Evolutionary conservation across 495 filamentous ascomycete species (phyloP).

Genomic region (Neurospora sp.): DNA sequence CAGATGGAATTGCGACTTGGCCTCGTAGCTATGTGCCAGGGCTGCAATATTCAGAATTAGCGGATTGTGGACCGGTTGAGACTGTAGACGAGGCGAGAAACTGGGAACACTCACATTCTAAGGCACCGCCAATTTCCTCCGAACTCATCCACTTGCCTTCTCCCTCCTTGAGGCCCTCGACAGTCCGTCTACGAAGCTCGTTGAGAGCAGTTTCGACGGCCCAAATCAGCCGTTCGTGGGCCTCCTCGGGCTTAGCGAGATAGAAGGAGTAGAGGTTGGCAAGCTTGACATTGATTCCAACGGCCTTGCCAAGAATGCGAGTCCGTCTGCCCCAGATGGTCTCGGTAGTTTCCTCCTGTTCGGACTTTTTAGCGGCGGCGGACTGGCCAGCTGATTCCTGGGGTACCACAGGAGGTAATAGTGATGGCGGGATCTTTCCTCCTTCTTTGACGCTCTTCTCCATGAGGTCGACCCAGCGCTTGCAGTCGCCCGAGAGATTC

Average conservation of each 20-base stretch:
- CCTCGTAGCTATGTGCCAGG: conserved; percentile 62
- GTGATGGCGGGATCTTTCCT: neutral
- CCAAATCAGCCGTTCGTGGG: conserved; percentile 66
- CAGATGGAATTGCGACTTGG: conserved; percentile 59
- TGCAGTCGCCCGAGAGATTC: conserved; percentile 48
- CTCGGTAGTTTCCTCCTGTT: conserved; percentile 18
- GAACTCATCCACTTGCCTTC: conserved; percentile 68
- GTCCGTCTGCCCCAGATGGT: conserved; percentile 55
- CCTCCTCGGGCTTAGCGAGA: conserved; percentile 45
- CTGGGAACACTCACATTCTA: conserved; percentile 46
- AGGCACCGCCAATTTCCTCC: conserved; percentile 58
- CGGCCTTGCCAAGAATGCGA: conserved; percentile 58
- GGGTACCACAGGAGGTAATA: conserved; percentile 14
- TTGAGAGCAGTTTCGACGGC: conserved; percentile 70
- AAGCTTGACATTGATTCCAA: conserved; percentile 69
- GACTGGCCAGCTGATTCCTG: conserved; percentile 1
- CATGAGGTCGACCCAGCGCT: conserved; percentile 50
- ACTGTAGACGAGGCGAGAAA: neutral
- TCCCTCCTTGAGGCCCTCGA: conserved; percentile 49
- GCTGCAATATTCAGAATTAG: conserved; percentile 32
- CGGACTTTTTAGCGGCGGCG: conserved; percentile 10
- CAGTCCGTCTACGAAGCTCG: conserved; percentile 58
- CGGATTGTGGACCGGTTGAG: neutral
- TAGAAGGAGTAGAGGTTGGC: conserved; percentile 64
- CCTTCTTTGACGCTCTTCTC: conserved; percentile 44